phyloP scores from a whole-genome alignment of 805 yeast species.

The Suhomyces prunicola region DNA sequence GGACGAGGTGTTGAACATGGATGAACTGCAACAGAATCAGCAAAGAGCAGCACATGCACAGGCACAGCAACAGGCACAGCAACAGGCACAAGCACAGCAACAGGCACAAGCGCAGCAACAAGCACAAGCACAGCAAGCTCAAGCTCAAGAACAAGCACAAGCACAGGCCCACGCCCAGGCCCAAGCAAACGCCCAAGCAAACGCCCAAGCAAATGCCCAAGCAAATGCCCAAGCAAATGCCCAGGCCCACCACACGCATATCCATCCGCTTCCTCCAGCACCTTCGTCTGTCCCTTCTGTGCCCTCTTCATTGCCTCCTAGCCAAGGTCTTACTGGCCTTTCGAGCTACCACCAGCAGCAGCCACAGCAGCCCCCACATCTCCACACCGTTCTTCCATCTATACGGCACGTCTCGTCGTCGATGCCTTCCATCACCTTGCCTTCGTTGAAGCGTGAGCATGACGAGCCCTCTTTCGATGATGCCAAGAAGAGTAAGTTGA shows the following conservation, averaged over 20 bases:
- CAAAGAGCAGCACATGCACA: not conserved
- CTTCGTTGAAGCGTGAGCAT: constrained; percentile 22
- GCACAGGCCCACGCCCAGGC: not conserved
- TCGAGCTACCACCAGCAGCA: constrained; percentile 1
- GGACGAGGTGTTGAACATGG: constrained; percentile 41
- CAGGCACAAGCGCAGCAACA: not conserved
- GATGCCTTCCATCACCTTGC: constrained; percentile 11
- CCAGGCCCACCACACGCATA: not conserved
- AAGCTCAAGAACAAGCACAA: not conserved
- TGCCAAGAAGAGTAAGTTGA: constrained; percentile 8
- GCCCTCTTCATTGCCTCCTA: constrained; percentile 1
- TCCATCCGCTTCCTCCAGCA: constrained; percentile 2
- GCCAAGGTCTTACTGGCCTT: not conserved
- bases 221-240: not conserved
- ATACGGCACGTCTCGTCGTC: constrained; percentile 6
- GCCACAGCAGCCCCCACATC: constrained; percentile 4
- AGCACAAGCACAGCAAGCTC: not conserved
- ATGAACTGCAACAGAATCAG: constrained; percentile 3
- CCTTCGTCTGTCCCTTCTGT: constrained; percentile 1
- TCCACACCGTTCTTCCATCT: constrained; percentile 6
- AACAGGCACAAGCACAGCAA: not conserved
- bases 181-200: not conserved
- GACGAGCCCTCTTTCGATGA: constrained; percentile 12
- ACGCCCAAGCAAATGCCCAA: not conserved
- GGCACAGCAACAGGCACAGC: not conserved